Evolutionary conservation across 2,329 filamentous ascomycete species (phyloP), one percentile per base, ranked within the genome.

Genomic region (Fusarium paranaense): DNA sequence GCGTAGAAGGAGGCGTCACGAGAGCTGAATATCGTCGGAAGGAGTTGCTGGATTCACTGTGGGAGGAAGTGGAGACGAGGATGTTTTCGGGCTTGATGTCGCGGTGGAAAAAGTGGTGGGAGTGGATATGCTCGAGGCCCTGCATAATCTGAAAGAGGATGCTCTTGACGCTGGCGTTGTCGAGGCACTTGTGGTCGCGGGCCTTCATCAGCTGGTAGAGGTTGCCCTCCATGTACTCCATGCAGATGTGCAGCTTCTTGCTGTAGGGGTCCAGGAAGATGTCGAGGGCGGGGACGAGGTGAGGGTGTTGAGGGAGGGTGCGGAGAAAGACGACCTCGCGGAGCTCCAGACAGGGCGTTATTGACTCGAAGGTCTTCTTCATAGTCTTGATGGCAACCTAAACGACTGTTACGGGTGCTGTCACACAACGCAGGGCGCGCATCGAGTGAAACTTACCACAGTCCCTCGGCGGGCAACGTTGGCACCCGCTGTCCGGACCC

Each of bases 141-240:
- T 95, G 94, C 86, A 99, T 92, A 79, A 99, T 99, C 86, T 99
- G 97, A 84, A 94, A 98, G 40, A 99, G 88, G 72, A 99, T 97
- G 86, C 96, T 98, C 88, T 99, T 98, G 70, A 99, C 97, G 78
- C 94, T 97, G 70, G 90, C 90, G 64, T 94, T 93, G 80, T 99
- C 97, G 32, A 99, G 89, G 73, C 89, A 93, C 84, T 98, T 98
- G 87, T 98, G 96, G 77, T 99, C 97, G 69, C 97, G 91, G 62
- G 97, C 93, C 86, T 99, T 99, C 97, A 99, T 99, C 73, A 99
- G 86, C 84, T 99, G 97, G 83, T 99, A 99, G 1, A 99, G 89
- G 83, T 99, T 99, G 60, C 97, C 97, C 82, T 99, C 97, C 97
- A 99, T 99, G 84, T 97, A 98, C 86, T 99, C 97, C 97, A 99